These are phyloP conservation scores for Tylopilus rubrobrunneus DNA, from an alignment of 768 basidiomycete genomes.

Conservation along the genomic window DNA sequence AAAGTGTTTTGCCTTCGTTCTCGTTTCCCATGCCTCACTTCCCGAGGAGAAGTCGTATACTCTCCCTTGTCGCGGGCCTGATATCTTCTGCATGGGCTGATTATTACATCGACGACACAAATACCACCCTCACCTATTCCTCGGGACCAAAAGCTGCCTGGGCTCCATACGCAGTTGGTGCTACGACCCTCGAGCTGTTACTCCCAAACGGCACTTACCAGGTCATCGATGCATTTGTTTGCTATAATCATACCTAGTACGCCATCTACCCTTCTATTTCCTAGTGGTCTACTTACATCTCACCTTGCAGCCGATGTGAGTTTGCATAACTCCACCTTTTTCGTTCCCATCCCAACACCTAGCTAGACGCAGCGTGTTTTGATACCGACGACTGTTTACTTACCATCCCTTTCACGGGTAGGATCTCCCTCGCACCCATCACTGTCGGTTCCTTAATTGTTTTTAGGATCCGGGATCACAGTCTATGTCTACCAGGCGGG, in stretches of 20 bases:
- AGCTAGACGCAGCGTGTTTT: constrained; percentile 20
- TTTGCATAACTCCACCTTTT: neutral
- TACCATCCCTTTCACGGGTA: constrained; percentile 23
- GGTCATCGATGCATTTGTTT: constrained; percentile 19
- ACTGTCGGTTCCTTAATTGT: neutral
- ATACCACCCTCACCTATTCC: constrained; percentile 19
- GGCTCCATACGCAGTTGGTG: constrained; percentile 15
- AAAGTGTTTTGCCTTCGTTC: neutral
- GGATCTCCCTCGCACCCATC: neutral
- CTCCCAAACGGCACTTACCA: constrained; percentile 21
- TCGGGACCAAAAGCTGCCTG: constrained; percentile 24
- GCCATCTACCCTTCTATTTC: neutral
- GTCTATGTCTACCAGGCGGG: constrained; percentile 24
- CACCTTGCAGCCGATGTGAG: constrained; percentile 18
- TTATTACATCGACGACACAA: constrained; percentile 25
- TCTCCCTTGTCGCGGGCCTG: constrained; percentile 1
- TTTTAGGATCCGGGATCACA: constrained; percentile 21
- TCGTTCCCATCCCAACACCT: neutral
- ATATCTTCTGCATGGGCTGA: constrained; percentile 10
- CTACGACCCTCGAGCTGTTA: constrained; percentile 8
- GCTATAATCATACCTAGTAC: constrained; percentile 27
- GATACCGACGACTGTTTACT: constrained; percentile 15
- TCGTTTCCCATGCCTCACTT: neutral
- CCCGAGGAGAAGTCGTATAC: neutral
- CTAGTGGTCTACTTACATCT: neutral